phyloP scores from a whole-genome alignment of 164 flowering plant species.

The Vitis labrusca region DNA sequence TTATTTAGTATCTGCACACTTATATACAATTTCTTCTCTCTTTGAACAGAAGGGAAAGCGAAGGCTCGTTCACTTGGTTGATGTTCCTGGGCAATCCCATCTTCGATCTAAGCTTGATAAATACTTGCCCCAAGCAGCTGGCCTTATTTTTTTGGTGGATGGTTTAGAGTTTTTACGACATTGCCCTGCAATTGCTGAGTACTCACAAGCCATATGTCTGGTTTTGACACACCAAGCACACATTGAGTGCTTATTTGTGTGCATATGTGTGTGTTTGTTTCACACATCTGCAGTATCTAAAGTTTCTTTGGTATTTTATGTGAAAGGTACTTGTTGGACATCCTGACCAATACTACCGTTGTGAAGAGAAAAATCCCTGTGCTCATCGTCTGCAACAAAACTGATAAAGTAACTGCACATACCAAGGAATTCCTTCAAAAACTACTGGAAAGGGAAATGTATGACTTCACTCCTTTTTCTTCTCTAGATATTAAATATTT shows the following conservation, averaged over 20 bases:
- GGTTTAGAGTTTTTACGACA: conserved; percentile 16
- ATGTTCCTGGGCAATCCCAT: conserved; percentile 16
- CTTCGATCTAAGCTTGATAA: conserved; percentile 14
- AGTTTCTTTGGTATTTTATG: background rate
- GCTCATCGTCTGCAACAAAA: conserved; percentile 19
- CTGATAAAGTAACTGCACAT: conserved; percentile 18
- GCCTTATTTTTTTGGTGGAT: conserved; percentile 21
- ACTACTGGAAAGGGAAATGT: conserved; percentile 21
- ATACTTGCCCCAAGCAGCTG: conserved; percentile 16
- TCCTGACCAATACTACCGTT: background rate
- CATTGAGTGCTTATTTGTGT: background rate
- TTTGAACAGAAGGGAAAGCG: too few relatives aligned
- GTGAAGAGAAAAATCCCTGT: conserved; percentile 9
- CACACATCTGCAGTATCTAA: too few relatives aligned
- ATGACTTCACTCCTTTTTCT: background rate
- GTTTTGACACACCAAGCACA: background rate
- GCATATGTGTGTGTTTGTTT: background rate
- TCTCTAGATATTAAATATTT: too few relatives aligned
- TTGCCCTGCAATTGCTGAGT: conserved; percentile 13
- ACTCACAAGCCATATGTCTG: background rate
- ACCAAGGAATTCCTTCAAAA: conserved; percentile 16
- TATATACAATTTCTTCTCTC: too few relatives aligned
- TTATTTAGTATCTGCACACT: too few relatives aligned
- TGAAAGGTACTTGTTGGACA: conserved; percentile 17
- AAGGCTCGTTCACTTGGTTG: conserved; percentile 10